phyloP scores from a whole-genome alignment of 768 basidiomycete species.

The Tubosaeta sp. region DNA sequence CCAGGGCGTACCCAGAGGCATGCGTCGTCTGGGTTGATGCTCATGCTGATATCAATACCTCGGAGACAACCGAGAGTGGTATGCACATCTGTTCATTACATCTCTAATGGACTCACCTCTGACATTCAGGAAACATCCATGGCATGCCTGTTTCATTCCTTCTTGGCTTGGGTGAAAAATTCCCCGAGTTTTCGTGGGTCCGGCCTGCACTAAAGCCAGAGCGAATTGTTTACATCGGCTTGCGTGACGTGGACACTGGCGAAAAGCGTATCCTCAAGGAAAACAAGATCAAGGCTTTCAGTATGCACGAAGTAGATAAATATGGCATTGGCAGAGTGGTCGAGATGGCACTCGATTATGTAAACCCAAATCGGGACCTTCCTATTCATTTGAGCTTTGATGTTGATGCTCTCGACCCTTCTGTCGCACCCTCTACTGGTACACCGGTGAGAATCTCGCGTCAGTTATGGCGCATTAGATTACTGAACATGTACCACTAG shows the following conservation, averaged over 20 bases:
- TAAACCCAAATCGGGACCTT: constrained; percentile 76
- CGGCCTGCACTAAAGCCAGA: constrained; percentile 64
- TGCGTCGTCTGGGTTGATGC: constrained; percentile 97
- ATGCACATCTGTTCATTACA: constrained; percentile 12
- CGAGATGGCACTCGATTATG: constrained; percentile 93
- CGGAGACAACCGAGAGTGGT: constrained; percentile 75
- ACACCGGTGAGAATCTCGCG: constrained; percentile 57
- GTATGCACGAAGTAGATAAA: constrained; percentile 86
- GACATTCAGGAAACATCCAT: constrained; percentile 78
- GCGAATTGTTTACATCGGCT: constrained; percentile 92
- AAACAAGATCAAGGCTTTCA: constrained; percentile 79
- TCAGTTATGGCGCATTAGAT: not conserved
- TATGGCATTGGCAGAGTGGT: constrained; percentile 93
- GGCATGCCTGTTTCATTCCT: constrained; percentile 99
- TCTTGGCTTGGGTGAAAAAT: constrained; percentile 40
- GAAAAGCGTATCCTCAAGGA: constrained; percentile 86
- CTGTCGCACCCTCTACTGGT: constrained; percentile 93
- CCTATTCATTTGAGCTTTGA: constrained; percentile 98
- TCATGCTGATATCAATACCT: constrained; percentile 95
- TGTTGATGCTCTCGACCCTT: constrained; percentile 91
- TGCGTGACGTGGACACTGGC: constrained; percentile 86
- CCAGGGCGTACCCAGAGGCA: constrained; percentile 68
- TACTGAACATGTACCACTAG: constrained; percentile 28
- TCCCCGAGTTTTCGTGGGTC: constrained; percentile 52
- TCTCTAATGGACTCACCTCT: constrained; percentile 1